Conservation (phyloP, 139 green algal species). For the Pedinophyceae sp. region DNA sequence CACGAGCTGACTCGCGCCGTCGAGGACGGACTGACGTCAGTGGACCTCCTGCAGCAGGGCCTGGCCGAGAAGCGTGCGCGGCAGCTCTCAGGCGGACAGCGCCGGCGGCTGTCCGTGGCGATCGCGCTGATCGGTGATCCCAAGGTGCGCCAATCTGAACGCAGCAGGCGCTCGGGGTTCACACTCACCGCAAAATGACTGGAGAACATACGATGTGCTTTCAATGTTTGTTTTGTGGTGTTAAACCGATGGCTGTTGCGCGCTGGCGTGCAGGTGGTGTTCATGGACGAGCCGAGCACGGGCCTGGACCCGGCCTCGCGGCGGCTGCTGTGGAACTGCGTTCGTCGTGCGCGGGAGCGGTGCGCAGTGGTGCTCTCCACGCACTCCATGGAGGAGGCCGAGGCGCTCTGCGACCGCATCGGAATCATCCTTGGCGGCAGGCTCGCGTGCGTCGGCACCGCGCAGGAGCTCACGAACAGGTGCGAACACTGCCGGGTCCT, state of each 20-base stretch:
- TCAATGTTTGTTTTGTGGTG: too few relatives aligned
- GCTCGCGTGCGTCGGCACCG: constrained; percentile 37
- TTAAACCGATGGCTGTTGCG: too few relatives aligned
- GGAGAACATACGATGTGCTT: too few relatives aligned
- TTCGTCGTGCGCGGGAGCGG: background rate
- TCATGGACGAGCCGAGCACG: constrained; percentile 50
- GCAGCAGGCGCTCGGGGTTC: too few relatives aligned
- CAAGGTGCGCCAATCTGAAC: too few relatives aligned
- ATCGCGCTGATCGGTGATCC: constrained; percentile 30
- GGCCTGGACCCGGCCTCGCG: constrained; percentile 44
- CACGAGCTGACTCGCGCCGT: constrained; percentile 20
- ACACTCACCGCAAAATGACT: too few relatives aligned
- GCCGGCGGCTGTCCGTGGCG: constrained; percentile 29
- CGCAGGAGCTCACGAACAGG: constrained; percentile 20
- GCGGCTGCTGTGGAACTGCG: constrained; percentile 15
- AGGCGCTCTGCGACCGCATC: constrained; percentile 56
- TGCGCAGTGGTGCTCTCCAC: background rate
- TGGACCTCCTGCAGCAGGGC: constrained; percentile 28
- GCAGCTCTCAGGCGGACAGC: constrained; percentile 24
- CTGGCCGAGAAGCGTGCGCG: background rate
- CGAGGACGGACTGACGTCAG: constrained; percentile 22
- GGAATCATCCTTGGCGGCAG: constrained; percentile 52
- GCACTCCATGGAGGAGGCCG: background rate
- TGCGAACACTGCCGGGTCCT: constrained; percentile 17
- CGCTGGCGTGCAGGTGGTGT: too few relatives aligned